Base-by-base conservation (phyloP, 2,329 filamentous ascomycete species). In the Lachnellula subtilissima region DNA sequence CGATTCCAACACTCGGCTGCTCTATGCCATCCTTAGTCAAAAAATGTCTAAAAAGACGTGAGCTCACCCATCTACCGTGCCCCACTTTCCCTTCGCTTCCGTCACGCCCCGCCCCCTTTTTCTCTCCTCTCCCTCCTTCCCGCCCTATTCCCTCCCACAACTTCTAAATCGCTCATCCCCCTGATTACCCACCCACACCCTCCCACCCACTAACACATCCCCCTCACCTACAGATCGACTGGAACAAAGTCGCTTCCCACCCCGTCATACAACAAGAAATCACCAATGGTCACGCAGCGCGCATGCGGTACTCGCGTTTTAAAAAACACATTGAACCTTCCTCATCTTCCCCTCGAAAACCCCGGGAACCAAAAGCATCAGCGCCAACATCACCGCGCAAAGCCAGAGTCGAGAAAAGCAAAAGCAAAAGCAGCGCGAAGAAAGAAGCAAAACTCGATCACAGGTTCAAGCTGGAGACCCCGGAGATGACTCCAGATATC, bases 221-320 rank as follows among this genome's bases (percentile, higher is more conserved):
- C 32, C 32, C 15, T 17, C 37, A 1, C 40, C 40, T n/a, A 19
- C 52, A 80, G 78, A 74, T 82, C 59, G 76, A 82, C 61, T 82
- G 80, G 80, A 75, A 74, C 48, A 64, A 71, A 40, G 77, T 82
- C 15, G 79, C 79, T 14, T 67, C 67, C 2, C 69, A 78, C 48
- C 66, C 65, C 0, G 53, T 66, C 40, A 61, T 68, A 11, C 45
- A 39, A 8, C 28, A 8, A 9, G 68, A 78, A 12, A 79, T 82
- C 53, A 78, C 76, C 37, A 82, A 82, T 52, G 80, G 78, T 39
- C 80, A 82, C 62, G 79, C 79, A 3, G 79, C 79, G 14, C 76
- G 79, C 40, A 82, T 82, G 79, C 75, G 80, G 28, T 82, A 76
- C 65, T 78, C 76, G 22, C 76, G 79, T 37, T 81, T 81, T 68